Evolutionary conservation across 2,329 filamentous ascomycete species (phyloP), one percentile per base, ranked within the genome.

Genomic region (Septoria petroselini): DNA sequence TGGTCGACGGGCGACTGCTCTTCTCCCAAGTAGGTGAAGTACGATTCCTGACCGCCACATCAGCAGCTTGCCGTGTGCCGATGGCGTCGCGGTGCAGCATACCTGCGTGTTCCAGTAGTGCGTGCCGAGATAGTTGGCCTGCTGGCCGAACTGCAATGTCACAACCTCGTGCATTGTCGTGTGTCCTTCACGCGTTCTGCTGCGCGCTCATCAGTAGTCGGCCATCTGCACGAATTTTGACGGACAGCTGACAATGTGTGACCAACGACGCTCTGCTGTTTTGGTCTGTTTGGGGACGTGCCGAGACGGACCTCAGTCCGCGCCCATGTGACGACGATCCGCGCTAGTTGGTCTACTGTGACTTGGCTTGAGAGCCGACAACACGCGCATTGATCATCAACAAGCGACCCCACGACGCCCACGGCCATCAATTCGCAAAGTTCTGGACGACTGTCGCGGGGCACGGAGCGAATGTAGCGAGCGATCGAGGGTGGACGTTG

Each of bases 41-140:
- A 98, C 1, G 91, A 95, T 76, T 98, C 93, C 86, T 95, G 56
- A 18, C 19, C 8, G 6, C 17, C 33, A 35, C 17, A 18, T 54
- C 29, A 50, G 45, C 14, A 17, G 12, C 4, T 14, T 15, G 11
- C 17, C 19, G 8, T 31, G 21, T 34, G 23, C 7, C 9, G 31
- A 34, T 30, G 12, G 4, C 5, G 27, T 12, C 25, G 23, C 25
- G 14, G 27, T 50, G 57, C 41, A 45, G 46, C 50, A 63, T 68
- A 88, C 88, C 76, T 95, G 91, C 4, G 87, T 78, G 64, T 98
- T 98, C 93, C 93, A 98, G 70, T 96, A 98, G 73, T 98, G 93
- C 0, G 91, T 94, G 23, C 86, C 91, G 17, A 94, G 74, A 64
- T 96, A 95, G 70, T 98, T 98, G 68, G 87, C 91, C 66, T 87